phyloP scores from a whole-genome alignment of 2,329 filamentous ascomycete genomes.

The Calonectria fujianensis region DNA sequence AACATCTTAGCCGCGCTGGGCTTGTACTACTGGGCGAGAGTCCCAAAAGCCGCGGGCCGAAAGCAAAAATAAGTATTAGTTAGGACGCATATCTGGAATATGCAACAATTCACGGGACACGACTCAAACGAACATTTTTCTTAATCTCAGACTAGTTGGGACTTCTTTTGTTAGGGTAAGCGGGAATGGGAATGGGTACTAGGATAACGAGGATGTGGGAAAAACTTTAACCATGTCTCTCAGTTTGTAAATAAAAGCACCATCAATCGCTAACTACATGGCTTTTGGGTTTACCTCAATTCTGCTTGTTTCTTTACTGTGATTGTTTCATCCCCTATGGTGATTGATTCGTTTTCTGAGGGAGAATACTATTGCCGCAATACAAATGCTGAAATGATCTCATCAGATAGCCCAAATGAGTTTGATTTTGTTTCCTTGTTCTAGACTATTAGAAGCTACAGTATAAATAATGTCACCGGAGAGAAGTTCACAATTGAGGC shows the following conservation, averaged over 20 bases:
- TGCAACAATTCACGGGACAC: background rate
- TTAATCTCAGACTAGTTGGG: background rate
- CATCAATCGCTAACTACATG: no score
- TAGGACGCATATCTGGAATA: background rate
- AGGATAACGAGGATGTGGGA: background rate
- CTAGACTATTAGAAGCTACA: no score
- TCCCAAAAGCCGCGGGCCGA: slow-evolving; percentile 59
- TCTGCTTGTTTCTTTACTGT: background rate
- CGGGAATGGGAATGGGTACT: background rate
- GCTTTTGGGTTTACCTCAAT: background rate
- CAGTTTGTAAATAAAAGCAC: background rate
- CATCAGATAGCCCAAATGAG: background rate
- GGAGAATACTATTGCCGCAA: background rate
- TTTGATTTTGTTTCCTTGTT: background rate
- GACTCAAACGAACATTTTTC: background rate
- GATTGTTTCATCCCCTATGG: background rate
- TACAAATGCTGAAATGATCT: background rate
- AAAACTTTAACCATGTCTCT: background rate
- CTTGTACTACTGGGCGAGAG: slow-evolving; percentile 72
- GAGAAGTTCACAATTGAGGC: background rate
- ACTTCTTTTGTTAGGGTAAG: background rate
- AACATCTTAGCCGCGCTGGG: slow-evolving; percentile 72
- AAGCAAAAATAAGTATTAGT: background rate
- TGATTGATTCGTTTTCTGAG: background rate
- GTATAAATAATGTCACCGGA: background rate